Evolutionary conservation across 148 eudicot genomes (phyloP).

Genomic region (Diospyros kaki): DNA sequence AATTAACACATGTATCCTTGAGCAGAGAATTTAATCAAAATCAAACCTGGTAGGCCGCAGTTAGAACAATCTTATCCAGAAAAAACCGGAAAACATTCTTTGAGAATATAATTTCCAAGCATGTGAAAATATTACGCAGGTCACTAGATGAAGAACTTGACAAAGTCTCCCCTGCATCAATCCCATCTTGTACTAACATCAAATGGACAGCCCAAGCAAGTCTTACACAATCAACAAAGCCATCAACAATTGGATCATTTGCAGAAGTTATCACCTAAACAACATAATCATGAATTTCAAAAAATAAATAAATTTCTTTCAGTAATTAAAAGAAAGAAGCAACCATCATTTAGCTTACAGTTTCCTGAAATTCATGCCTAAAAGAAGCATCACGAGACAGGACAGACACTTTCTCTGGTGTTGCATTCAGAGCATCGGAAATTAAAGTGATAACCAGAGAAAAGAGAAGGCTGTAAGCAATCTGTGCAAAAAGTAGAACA

Average conservation of each 20-base stretch:
- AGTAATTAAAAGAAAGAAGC: background rate
- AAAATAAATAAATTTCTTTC: background rate
- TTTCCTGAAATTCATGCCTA: conserved; percentile 80
- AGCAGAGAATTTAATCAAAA: background rate
- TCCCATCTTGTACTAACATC: conserved; percentile 61
- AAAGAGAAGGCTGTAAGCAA: conserved; percentile 72
- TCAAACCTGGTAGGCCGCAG: conserved; percentile 90
- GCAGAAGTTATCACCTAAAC: conserved; percentile 58
- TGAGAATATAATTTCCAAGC: conserved; percentile 72
- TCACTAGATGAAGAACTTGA: conserved; percentile 49
- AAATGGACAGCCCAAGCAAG: conserved; percentile 89
- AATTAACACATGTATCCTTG: background rate
- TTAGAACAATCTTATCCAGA: conserved; percentile 76
- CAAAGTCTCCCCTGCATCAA: conserved; percentile 38
- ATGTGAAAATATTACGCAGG: conserved; percentile 49
- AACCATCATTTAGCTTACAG: conserved; percentile 42
- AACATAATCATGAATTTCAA: conserved; percentile 15
- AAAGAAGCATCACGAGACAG: conserved; percentile 72
- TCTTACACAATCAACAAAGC: conserved; percentile 76
- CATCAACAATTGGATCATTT: conserved; percentile 60
- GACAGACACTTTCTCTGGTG: conserved; percentile 60
- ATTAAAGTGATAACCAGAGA: conserved; percentile 75
- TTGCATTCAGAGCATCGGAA: conserved; percentile 84
- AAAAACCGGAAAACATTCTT: conserved; percentile 81
- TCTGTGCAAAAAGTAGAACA: conserved; percentile 47